Percentiles rank a stretch among this genome's conserved stretches.
Conservation (phyloP, 352 stramenopile genomes). For the Phytopythium delawarense region DNA sequence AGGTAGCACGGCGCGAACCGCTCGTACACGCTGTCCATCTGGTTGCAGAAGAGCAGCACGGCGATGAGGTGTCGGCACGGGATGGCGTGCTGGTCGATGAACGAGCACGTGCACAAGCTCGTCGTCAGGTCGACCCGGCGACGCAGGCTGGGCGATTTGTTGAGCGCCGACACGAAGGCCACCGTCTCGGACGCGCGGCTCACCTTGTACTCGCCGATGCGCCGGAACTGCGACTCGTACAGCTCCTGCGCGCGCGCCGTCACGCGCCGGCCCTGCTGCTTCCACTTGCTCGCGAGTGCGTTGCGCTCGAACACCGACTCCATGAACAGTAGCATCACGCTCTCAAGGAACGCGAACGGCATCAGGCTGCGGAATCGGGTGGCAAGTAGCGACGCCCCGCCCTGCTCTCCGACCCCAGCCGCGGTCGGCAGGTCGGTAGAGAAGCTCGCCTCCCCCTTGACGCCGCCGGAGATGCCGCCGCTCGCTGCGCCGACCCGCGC, state of each 20-base stretch:
- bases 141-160: conserved; percentile 21
- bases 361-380: conserved; percentile 24
- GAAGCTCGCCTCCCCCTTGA: background rate
- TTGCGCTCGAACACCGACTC: conserved; percentile 38
- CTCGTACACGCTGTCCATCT: conserved; percentile 39
- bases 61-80: conserved; percentile 61
- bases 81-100: conserved; percentile 53
- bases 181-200: conserved; percentile 42
- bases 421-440: background rate
- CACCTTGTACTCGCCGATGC: conserved; percentile 49
- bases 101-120: conserved; percentile 45
- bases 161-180: conserved; percentile 49
- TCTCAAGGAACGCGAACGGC: conserved; percentile 45
- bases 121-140: conserved; percentile 39
- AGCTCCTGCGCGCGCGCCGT: conserved; percentile 40
- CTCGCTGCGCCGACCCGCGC: conserved; percentile 1
- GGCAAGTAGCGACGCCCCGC: background rate
- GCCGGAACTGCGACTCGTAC: conserved; percentile 45
- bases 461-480: background rate
- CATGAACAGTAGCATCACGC: conserved; percentile 37
- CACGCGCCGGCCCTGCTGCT: conserved; percentile 32
- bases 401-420: background rate
- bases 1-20: conserved; percentile 44
- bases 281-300: conserved; percentile 31
- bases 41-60: conserved; percentile 43